Conservation (phyloP, 768 basidiomycete genomes). For the Macrolepiota albuminosa region DNA sequence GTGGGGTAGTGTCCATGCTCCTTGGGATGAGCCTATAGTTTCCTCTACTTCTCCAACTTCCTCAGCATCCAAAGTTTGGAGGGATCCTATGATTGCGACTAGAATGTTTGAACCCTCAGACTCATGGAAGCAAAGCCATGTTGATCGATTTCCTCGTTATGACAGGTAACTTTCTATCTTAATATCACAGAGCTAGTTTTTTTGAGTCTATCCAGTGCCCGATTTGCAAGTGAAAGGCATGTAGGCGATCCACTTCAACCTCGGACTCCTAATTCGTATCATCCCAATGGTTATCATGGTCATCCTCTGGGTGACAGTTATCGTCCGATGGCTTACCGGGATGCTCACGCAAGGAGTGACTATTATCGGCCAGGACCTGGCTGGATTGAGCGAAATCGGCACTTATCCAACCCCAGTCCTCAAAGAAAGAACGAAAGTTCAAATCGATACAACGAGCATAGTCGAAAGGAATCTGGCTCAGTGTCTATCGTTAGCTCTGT, state of each 20-base stretch:
- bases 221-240: slow-evolving; percentile 25
- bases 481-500: slow-evolving; percentile 26
- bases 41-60: slow-evolving; percentile 33
- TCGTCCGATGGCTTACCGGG: slow-evolving; percentile 41
- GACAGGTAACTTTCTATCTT: slow-evolving; percentile 31
- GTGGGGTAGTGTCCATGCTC: slow-evolving; percentile 32
- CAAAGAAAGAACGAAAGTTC: slow-evolving; percentile 13
- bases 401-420: slow-evolving; percentile 5
- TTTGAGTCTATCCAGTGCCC: not conserved
- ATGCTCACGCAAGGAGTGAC: slow-evolving; percentile 37
- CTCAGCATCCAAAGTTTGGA: slow-evolving; percentile 21
- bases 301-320: slow-evolving; percentile 42
- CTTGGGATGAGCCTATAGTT: slow-evolving; percentile 40
- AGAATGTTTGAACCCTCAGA: slow-evolving; percentile 74
- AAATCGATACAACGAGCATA: slow-evolving; percentile 22
- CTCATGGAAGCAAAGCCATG: slow-evolving; percentile 59
- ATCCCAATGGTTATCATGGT: slow-evolving; percentile 2
- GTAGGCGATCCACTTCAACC: slow-evolving; percentile 22
- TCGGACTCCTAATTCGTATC: slow-evolving; percentile 13
- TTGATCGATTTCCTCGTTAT: slow-evolving; percentile 34
- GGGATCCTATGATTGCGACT: slow-evolving; percentile 29
- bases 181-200: not conserved
- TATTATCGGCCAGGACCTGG: slow-evolving; percentile 44
- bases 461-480: slow-evolving; percentile 21
- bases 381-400: slow-evolving; percentile 5